These are phyloP conservation scores for Pichia gijzeniarum DNA, from an alignment of 805 yeast genomes.

Conservation along the genomic window DNA sequence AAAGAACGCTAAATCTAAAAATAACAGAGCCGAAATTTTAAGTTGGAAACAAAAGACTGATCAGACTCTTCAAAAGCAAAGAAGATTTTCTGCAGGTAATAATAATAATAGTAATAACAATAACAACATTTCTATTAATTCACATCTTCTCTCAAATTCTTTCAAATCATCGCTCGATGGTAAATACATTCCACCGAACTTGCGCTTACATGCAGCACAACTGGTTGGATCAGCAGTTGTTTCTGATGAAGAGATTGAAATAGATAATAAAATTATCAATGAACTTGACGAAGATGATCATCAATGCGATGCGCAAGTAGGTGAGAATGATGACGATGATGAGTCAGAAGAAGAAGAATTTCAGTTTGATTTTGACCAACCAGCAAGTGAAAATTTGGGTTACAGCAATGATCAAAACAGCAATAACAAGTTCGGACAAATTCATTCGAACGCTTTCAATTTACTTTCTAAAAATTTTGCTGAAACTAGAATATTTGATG, in stretches of 20 bases:
- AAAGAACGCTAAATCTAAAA: slow-evolving; percentile 12
- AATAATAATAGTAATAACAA: background rate
- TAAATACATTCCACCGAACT: slow-evolving; percentile 67
- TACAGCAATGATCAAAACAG: background rate
- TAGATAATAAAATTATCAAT: slow-evolving; percentile 10
- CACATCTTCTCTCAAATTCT: slow-evolving; percentile 17
- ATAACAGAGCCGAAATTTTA: slow-evolving; percentile 11
- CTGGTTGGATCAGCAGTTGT: slow-evolving; percentile 15
- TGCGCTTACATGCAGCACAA: slow-evolving; percentile 15
- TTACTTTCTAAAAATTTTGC: slow-evolving; percentile 15
- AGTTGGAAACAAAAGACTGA: slow-evolving; percentile 34
- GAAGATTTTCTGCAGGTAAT: slow-evolving; percentile 15
- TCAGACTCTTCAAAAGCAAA: slow-evolving; percentile 56
- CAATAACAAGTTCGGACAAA: slow-evolving; percentile 3
- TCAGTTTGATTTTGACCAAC: slow-evolving; percentile 28
- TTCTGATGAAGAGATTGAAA: slow-evolving; percentile 29
- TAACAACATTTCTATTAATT: background rate
- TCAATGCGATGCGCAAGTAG: slow-evolving; percentile 18
- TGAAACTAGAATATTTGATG: slow-evolving; percentile 10
- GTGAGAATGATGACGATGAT: slow-evolving; percentile 12
- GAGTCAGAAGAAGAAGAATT: slow-evolving; percentile 30
- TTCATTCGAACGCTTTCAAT: slow-evolving; percentile 10
- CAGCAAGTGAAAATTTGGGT: background rate
- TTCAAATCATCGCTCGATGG: slow-evolving; percentile 30
- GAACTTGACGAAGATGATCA: background rate